Conservation (phyloP, 106 monocot species). For the Apostasia shenzhenica region DNA sequence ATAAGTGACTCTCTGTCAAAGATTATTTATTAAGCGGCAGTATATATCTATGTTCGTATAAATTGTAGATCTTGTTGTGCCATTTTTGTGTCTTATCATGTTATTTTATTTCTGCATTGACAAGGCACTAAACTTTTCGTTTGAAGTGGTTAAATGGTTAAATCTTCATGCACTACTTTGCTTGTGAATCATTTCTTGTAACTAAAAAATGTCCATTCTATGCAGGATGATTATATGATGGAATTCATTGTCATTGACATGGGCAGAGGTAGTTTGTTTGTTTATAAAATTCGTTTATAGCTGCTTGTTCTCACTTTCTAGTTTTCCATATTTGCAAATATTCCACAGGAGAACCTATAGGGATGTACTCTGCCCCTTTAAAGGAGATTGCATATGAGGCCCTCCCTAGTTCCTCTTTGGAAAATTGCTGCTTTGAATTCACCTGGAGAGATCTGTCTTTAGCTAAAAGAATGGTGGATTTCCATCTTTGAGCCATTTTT, state of each 20-base stretch:
- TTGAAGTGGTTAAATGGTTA: too few species aligned
- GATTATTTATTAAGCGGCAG: too few species aligned
- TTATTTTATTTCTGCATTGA: background rate
- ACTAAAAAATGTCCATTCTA: slow-evolving; percentile 3
- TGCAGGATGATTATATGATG: slow-evolving; percentile 71
- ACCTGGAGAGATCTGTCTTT: slow-evolving; percentile 54
- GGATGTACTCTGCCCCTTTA: slow-evolving; percentile 63
- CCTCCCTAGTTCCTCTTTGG: slow-evolving; percentile 22
- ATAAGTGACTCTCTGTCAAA: too few species aligned
- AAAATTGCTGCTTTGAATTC: slow-evolving; percentile 28
- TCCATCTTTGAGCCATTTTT: slow-evolving; percentile 4
- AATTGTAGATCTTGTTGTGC: background rate
- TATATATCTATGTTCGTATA: background rate
- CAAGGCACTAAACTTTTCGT: background rate
- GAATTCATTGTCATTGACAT: slow-evolving; percentile 77
- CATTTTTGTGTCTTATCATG: background rate
- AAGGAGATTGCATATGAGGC: slow-evolving; percentile 39
- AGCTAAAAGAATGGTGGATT: slow-evolving; percentile 34
- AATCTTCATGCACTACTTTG: too few species aligned
- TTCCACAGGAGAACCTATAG: slow-evolving; percentile 71
- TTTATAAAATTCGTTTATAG: background rate
- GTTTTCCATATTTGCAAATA: background rate
- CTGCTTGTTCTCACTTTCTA: slow-evolving; percentile 1
- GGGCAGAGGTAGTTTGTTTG: slow-evolving; percentile 54
- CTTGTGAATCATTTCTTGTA: background rate